Evolutionary conservation across 108 stramenopile genomes (phyloP), one percentile per base, ranked within the genome.

Genomic region (Skeletonema tropicum): DNA sequence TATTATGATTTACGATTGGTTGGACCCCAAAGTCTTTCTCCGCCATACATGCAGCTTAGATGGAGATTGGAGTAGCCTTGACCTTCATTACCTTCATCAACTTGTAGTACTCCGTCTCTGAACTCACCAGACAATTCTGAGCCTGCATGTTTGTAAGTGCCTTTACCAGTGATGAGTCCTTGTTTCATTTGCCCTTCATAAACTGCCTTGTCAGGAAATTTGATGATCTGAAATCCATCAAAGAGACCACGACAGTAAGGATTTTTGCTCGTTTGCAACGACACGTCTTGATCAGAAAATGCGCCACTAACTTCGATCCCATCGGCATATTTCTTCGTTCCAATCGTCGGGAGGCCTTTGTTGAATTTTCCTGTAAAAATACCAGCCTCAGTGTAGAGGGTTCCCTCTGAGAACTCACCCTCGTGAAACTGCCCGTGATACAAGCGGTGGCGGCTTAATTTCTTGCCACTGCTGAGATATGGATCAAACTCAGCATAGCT

Each of bases 81-180:
- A 2, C 21, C 49, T 52, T 52, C 49, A 52, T 23, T 5, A 4
- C 41, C 41, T 15, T 8, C 41, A 15, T 42, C 41, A 42, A 42
- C 41, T 23, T 23, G 52, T 23, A 25, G 23, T 2, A 55, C 23
- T 9, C 52, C 52, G 23, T 55, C 52, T 12, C 12, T 9, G 11
- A 12, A 39, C 11, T 39, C 38, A 10, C 11, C 38, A 3, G 38
- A 12, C 11, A 39, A 39, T 12, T 39, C 11, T 12, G 10, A 39
- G 42, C 42, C 42, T n/a, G 42, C 42, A 45, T n/a, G 3, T 2
- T 45, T 45, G 42, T 45, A 45, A 45, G 11, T n/a, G 12, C 78
- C 78, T 46, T 68, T 60, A 5, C 78, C 78, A 26, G 73, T 74
- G 41, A 79, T 68, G 3, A n/a, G 21, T 25, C 78, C 78, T 62